These are phyloP conservation scores for Taphrina populina DNA, from an alignment of 1,139 yeast species.

Conservation along the genomic window DNA sequence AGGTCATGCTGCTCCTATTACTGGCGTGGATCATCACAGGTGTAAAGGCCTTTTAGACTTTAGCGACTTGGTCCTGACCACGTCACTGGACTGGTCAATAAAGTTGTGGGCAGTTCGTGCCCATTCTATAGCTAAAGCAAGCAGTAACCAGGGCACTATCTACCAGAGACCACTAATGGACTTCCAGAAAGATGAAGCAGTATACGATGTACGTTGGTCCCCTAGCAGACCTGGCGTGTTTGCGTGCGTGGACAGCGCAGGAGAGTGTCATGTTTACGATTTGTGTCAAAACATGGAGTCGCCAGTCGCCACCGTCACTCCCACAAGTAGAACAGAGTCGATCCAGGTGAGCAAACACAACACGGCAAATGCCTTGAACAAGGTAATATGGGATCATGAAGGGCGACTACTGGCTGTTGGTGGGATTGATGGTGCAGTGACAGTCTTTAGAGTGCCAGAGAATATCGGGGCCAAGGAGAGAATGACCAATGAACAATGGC, in stretches of 20 bases:
- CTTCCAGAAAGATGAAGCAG: constrained; percentile 49
- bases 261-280: constrained; percentile 60
- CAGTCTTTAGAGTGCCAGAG: constrained; percentile 43
- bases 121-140: background rate
- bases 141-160: background rate
- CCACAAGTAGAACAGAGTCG: constrained; percentile 18
- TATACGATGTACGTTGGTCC: constrained; percentile 50
- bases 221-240: constrained; percentile 52
- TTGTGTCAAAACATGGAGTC: constrained; percentile 47
- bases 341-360: too few species aligned
- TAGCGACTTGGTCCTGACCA: constrained; percentile 45
- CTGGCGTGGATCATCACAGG: constrained; percentile 45
- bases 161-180: constrained; percentile 37
- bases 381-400: constrained; percentile 42
- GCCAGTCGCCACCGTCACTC: constrained; percentile 39
- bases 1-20: constrained; percentile 48
- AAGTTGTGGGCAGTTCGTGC: constrained; percentile 45
- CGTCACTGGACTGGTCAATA: constrained; percentile 51
- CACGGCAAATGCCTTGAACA: constrained; percentile 42
- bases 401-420: constrained; percentile 45
- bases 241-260: constrained; percentile 53
- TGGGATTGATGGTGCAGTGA: constrained; percentile 45
- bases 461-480: background rate
- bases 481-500: background rate
- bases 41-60: constrained; percentile 37